phyloP scores from a whole-genome alignment of 2,329 filamentous ascomycete species.

The Aureobasidium sp. region DNA sequence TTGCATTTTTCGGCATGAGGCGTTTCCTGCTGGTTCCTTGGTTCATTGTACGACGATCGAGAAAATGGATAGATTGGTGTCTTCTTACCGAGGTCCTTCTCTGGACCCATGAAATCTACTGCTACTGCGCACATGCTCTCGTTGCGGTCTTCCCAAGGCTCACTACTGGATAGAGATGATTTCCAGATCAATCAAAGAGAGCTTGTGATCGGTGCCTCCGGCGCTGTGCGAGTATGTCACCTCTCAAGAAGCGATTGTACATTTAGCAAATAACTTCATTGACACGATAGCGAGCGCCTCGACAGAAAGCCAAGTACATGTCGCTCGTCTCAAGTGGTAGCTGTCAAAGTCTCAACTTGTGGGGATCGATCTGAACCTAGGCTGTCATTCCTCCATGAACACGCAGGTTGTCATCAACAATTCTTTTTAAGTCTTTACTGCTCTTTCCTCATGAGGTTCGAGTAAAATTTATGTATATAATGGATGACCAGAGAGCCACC shows the following conservation, averaged over 20 bases:
- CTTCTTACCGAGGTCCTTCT: background rate
- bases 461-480: background rate
- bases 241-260: background rate
- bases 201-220: background rate
- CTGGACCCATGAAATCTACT: no score
- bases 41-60: background rate
- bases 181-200: background rate
- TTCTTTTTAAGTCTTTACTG: background rate
- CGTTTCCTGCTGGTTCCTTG: background rate
- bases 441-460: background rate
- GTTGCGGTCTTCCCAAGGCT: background rate
- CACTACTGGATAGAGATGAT: background rate
- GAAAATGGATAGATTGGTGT: constrained; percentile 1
- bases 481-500: background rate
- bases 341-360: background rate
- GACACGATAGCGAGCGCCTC: background rate
- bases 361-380: background rate
- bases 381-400: background rate
- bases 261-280: no score
- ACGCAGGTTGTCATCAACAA: background rate
- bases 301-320: background rate
- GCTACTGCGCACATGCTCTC: background rate
- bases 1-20: background rate
- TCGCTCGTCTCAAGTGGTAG: background rate
- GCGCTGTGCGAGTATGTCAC: background rate